Evolutionary conservation across 441 rosid species (phyloP).

Genomic region (Raphanus hybrid): DNA sequence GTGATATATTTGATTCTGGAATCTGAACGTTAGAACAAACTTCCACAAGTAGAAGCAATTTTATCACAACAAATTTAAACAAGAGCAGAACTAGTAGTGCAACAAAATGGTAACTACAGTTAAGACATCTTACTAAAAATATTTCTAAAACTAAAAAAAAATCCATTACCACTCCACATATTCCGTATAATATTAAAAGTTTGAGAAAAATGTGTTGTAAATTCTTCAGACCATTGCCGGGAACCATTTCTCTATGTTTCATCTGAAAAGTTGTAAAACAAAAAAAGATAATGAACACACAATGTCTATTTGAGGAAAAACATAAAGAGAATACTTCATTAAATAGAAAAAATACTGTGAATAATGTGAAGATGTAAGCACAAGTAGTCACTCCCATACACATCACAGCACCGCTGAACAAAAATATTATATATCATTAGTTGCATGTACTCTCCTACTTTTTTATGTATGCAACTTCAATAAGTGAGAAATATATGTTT

Average conservation of each 20-base stretch:
- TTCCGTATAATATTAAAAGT: too few relatives aligned
- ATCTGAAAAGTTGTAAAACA: constrained; percentile 49
- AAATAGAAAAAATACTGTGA: constrained; percentile 56
- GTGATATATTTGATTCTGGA: constrained; percentile 42
- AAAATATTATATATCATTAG: constrained; percentile 9
- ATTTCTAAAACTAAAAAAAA: too few relatives aligned
- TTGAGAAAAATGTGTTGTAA: too few relatives aligned
- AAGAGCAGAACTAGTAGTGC: background rate
- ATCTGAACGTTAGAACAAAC: constrained; percentile 39
- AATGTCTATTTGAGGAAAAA: background rate
- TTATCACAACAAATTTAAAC: background rate
- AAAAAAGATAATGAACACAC: constrained; percentile 19
- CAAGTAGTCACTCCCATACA: constrained; percentile 82
- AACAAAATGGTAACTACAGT: too few relatives aligned
- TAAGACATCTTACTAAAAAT: too few relatives aligned
- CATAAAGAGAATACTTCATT: background rate
- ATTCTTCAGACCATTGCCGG: constrained; percentile 39
- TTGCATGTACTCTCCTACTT: background rate
- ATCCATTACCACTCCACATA: constrained; percentile 51
- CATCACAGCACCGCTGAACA: constrained; percentile 66
- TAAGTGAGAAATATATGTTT: background rate
- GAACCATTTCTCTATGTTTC: constrained; percentile 71
- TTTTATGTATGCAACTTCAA: constrained; percentile 8
- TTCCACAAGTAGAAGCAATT: constrained; percentile 27
- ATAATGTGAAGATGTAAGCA: constrained; percentile 70